Percentiles rank a stretch among this genome's conserved stretches.
These are phyloP conservation scores for Neonectria neomacrospora DNA, from an alignment of 2,329 filamentous ascomycete species.

Conservation along the genomic window DNA sequence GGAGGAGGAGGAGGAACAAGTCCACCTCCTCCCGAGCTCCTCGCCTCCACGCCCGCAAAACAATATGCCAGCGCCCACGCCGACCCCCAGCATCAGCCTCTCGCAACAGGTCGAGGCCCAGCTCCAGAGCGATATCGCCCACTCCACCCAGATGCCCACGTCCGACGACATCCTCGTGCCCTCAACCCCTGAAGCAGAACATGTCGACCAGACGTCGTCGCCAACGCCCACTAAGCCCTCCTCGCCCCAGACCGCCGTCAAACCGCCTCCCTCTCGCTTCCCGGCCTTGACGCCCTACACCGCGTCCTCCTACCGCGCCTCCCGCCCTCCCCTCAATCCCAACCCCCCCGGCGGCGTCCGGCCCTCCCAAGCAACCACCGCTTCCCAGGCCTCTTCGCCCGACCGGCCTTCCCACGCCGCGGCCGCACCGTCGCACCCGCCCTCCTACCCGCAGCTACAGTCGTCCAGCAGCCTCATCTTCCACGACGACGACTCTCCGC, in stretches of 20 bases:
- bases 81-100: constrained; percentile 50
- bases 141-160: constrained; percentile 50
- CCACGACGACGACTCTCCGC: constrained; percentile 37
- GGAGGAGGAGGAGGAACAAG: constrained; percentile 34
- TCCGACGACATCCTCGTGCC: constrained; percentile 49
- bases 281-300: constrained; percentile 15
- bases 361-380: constrained; percentile 53
- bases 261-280: constrained; percentile 31
- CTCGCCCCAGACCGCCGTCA: constrained; percentile 30
- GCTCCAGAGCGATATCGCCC: constrained; percentile 58
- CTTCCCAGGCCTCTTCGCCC: constrained; percentile 50
- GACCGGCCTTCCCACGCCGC: constrained; percentile 33
- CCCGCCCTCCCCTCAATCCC: constrained; percentile 30
- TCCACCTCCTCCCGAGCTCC: constrained; percentile 37
- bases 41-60: constrained; percentile 26
- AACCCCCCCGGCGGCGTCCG: constrained; percentile 30
- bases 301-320: constrained; percentile 33
- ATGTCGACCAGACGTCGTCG: constrained; percentile 24
- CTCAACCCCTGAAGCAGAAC: constrained; percentile 46
- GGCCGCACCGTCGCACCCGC: constrained; percentile 12
- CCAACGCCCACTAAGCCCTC: constrained; percentile 27
- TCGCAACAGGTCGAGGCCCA: constrained; percentile 66
- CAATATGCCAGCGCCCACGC: constrained; percentile 36
- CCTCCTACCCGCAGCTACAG: constrained; percentile 31
- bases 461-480: constrained; percentile 44